Base-by-base conservation (phyloP, 2,329 filamentous ascomycete genomes). In the Bipolaris sorokiniana region DNA sequence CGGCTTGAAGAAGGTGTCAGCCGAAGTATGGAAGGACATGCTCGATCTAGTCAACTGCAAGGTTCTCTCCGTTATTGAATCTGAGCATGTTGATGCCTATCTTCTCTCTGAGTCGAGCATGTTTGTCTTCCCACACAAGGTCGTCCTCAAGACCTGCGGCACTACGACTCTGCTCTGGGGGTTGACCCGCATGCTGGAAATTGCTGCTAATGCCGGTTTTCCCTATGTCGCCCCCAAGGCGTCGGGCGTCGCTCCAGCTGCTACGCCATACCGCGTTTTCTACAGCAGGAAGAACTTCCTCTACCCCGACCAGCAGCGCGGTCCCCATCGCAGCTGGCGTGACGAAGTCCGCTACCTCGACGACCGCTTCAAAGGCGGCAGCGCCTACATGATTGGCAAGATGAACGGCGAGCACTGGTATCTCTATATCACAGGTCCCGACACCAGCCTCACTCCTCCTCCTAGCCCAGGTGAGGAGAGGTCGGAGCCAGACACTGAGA, bases 391-490 rank as follows among this genome's bases (percentile, higher is more conserved):
- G 93, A 96, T 99, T 65, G 95, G 95, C 72, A 98, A 97, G 81
- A 98, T 98, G 94, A 99, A 99, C 69, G 94, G 95, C 56, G 95
- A 99, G 77, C 95, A 99, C 71, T 99, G 95, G 95, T 98, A 98
- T 76, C 82, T 99, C 54, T 99, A 99, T 80, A 88, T 98, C 70
- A 98, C 95, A 11, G 91, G 91, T 49, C 94, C 95, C 16, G 88
- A 90, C 74, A 88, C 86, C 46, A 82, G 86, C 51, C 82, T 96
- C 64, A 96, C 93, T 0, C 92, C 93, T 5, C 93, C 94, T 54
- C 83, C 88, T 28, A 96, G 90, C 10, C 93, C 94, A 5, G 77
- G 76, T 10, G 71, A 74, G 31, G 79, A 85, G 49, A 56, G 45
- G 37, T 28, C 44, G 18, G 80, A 81, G 60, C 69, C 78, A 23